Percentiles rank a stretch among this genome's conserved stretches.
phyloP scores from a whole-genome alignment of 1,284 basidiomycete genomes.

The Trichosporon asahii region DNA sequence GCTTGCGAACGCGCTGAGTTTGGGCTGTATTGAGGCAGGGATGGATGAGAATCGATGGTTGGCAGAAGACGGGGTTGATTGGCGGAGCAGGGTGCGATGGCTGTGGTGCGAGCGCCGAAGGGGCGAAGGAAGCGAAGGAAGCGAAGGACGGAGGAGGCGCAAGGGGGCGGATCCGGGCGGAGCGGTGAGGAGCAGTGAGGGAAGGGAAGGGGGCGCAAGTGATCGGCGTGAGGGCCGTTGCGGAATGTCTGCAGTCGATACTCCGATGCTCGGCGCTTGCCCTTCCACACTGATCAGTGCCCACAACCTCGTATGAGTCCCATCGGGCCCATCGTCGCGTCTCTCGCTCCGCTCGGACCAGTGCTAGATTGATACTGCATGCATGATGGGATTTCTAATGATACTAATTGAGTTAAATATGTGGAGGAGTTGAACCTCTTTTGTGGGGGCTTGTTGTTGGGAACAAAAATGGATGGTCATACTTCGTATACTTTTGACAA shows the following conservation, averaged over 20 bases:
- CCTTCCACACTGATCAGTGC: not conserved
- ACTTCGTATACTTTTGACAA: not conserved
- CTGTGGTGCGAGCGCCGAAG: not conserved
- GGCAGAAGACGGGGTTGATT: not conserved
- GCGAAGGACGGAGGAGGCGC: no score
- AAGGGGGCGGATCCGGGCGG: no score
- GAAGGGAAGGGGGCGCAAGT: not conserved
- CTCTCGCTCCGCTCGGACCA: not conserved
- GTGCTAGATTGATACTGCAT: constrained; percentile 2
- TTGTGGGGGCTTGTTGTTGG: not conserved
- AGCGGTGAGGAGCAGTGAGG: no score
- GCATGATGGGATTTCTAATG: constrained; percentile 1
- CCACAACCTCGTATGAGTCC: not conserved
- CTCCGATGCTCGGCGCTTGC: no score
- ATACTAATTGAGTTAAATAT: not conserved
- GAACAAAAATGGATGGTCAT: not conserved
- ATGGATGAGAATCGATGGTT: not conserved
- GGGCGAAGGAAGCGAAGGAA: no score
- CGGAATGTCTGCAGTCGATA: no score
- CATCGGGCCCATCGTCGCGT: no score
- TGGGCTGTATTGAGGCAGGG: not conserved
- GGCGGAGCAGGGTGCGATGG: not conserved
- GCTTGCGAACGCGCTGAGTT: not conserved
- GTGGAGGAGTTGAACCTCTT: constrained; percentile 20
- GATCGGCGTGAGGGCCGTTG: not conserved